A percentile compares a stretch with the other conserved stretches of the same genome.
Conservation (phyloP, 345 rosid species). For the Lenwebbia sp. region DNA sequence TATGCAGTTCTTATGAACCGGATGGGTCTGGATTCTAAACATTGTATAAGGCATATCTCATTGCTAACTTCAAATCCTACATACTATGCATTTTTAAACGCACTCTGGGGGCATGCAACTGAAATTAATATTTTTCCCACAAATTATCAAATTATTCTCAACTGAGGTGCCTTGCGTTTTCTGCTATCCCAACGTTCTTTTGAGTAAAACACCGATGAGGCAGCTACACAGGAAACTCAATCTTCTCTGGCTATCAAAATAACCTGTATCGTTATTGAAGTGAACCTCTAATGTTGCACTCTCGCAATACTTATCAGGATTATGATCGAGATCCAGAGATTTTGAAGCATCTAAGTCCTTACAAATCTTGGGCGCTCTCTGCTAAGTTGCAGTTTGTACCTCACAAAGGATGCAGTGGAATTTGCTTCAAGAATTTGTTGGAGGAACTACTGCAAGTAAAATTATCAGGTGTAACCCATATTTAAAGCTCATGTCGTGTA, state of each 20-base stretch:
- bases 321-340: conserved; percentile 66
- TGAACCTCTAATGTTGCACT: not conserved
- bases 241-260: not conserved
- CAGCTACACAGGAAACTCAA: not conserved
- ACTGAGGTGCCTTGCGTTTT: not conserved
- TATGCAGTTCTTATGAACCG: not conserved
- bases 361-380: conserved; percentile 41
- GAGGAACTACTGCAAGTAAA: conserved; percentile 16
- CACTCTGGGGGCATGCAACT: not conserved
- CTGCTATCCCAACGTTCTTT: not conserved
- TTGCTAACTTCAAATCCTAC: not conserved
- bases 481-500: not conserved
- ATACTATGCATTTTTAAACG: not conserved
- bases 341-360: conserved; percentile 36
- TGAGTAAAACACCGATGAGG: not conserved
- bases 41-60: not conserved
- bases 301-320: conserved; percentile 28
- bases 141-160: not conserved
- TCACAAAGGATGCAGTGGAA: conserved; percentile 17
- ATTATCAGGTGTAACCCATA: not conserved
- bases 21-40: not conserved
- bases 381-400: conserved; percentile 49
- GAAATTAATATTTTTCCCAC: not conserved
- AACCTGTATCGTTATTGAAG: not conserved
- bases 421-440: conserved; percentile 29